Base-by-base conservation (phyloP, 768 basidiomycete species). In the Hypholoma fasciculare region DNA sequence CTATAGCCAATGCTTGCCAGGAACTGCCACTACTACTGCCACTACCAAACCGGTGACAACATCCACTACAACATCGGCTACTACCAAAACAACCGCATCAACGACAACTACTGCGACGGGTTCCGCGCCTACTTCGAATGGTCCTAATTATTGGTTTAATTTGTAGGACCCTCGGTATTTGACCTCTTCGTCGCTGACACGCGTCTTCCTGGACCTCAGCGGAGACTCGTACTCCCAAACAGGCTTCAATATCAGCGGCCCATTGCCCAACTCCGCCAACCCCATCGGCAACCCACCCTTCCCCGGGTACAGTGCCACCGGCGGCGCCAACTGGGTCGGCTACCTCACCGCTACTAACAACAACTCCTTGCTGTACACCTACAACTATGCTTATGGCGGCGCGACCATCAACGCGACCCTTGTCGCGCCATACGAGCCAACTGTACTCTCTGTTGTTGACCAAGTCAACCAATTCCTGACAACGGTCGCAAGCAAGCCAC, bases 321-420 rank as follows among this genome's bases (percentile, higher is more conserved):
- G 83, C 6, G 84, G 84, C 7, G 72, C 74, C 38, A 86, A 86
- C 70, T 88, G 82, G 82, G 79, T 87, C 55, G 85, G 83, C 63
- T 79, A 76, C 57, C 72, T 77, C 56, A 83, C 83, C 0, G 73
- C 76, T 1, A 69, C 74, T 19, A 78, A 79, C 73, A 88, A 87
- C 74, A 77, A 72, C 40, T 82, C 84, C 7, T 65, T 77, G 11
- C 54, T 85, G 42, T 73, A 84, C 63, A 85, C 83, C 0, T 89
- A 85, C 69, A 84, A 89, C 71, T 83, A 83, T 59, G 88, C 88
- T 0, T 85, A 81, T 54, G 84, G 87, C 20, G 88, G 81, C 8
- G 88, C 86, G 20, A 87, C 86, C 27, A 87, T 88, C 59, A 78
- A 88, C 62, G 72, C 80, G 6, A 76, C 63, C 30, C 77, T 89